Evolutionary conservation across 805 yeast species (phyloP).

Genomic region (Barnettozyma siamensis): DNA sequence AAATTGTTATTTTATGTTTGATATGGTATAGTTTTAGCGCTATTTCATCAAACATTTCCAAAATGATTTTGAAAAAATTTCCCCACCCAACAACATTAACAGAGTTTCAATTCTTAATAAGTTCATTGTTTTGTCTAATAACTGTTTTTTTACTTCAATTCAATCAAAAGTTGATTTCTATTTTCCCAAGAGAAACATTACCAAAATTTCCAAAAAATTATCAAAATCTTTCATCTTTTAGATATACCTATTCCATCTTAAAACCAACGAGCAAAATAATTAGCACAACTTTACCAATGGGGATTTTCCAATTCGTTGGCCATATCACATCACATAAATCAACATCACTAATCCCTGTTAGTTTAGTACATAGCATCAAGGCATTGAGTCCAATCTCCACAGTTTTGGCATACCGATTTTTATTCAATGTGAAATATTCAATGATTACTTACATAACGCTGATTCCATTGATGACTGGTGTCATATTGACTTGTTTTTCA

Average conservation of each 20-base stretch:
- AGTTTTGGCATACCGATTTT: slow-evolving; percentile 65
- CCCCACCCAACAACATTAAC: slow-evolving; percentile 85
- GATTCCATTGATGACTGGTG: slow-evolving; percentile 76
- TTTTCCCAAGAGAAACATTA: slow-evolving; percentile 46
- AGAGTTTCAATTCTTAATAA: slow-evolving; percentile 77
- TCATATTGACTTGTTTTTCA: slow-evolving; percentile 69
- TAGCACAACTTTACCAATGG: slow-evolving; percentile 84
- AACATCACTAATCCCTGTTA: slow-evolving; percentile 89
- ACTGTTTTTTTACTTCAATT: slow-evolving; percentile 37
- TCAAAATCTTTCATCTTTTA: slow-evolving; percentile 9
- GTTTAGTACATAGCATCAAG: slow-evolving; percentile 90
- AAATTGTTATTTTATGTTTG: slow-evolving; percentile 51
- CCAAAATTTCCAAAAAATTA: slow-evolving; percentile 34
- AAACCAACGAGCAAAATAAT: slow-evolving; percentile 50
- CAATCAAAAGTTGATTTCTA: slow-evolving; percentile 23
- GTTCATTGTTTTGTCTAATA: slow-evolving; percentile 52
- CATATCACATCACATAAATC: slow-evolving; percentile 90
- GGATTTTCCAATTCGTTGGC: slow-evolving; percentile 86
- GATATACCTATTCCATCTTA: slow-evolving; percentile 36
- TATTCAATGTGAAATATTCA: slow-evolving; percentile 55
- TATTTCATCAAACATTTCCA: slow-evolving; percentile 74
- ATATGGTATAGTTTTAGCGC: slow-evolving; percentile 81
- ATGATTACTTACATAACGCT: slow-evolving; percentile 70
- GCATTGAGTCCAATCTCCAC: slow-evolving; percentile 88
- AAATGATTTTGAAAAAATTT: slow-evolving; percentile 63